phyloP scores from a whole-genome alignment of 148 eudicot genomes.

The Silene latifolia region DNA sequence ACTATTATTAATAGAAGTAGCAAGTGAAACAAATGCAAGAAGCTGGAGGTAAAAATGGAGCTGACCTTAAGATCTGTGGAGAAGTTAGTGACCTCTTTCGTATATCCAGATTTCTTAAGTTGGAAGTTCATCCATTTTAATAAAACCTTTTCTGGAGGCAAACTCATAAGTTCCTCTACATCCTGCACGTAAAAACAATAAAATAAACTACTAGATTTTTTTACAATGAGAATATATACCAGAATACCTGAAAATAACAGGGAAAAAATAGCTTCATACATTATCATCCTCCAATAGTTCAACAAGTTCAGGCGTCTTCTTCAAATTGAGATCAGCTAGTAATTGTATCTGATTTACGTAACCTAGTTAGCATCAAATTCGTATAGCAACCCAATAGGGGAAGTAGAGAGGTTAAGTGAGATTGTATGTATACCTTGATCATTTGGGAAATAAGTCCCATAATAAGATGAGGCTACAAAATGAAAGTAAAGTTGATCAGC shows the following conservation, averaged over 20 bases:
- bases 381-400: neutral
- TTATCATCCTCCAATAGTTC: constrained; percentile 72
- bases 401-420: neutral
- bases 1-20: neutral
- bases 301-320: constrained; percentile 84
- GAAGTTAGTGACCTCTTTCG: constrained; percentile 67
- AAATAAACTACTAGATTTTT: neutral
- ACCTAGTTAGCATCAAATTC: neutral
- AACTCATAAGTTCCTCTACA: constrained; percentile 69
- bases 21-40: neutral
- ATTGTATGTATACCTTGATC: constrained; percentile 51
- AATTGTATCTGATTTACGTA: constrained; percentile 59
- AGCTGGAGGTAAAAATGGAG: neutral
- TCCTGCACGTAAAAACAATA: constrained; percentile 38
- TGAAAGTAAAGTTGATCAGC: constrained; percentile 22
- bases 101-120: constrained; percentile 69
- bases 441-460: constrained; percentile 84
- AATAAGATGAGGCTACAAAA: constrained; percentile 70
- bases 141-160: constrained; percentile 72
- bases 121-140: constrained; percentile 89
- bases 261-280: constrained; percentile 25
- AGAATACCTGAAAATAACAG: neutral
- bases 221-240: neutral
- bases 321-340: constrained; percentile 65
- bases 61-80: constrained; percentile 75